phyloP scores from a whole-genome alignment of 805 yeast genomes.

The Zygotorulaspora florentina region DNA sequence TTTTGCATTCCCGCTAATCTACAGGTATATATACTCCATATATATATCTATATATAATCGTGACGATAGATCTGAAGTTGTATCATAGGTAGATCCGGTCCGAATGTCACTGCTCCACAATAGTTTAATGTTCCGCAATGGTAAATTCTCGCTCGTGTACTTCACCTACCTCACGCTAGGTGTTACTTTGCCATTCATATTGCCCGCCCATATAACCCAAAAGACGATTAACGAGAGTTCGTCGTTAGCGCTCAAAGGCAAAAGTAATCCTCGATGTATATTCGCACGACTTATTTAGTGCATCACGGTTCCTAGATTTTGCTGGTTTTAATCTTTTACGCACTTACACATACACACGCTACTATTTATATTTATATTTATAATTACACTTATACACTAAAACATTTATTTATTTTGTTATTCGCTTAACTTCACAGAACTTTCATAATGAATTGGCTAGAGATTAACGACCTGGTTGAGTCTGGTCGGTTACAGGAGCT shows the following conservation, averaged over 20 bases:
- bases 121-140: not conserved
- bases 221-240: conserved; percentile 11
- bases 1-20: too few relatives aligned
- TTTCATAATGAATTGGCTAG: conserved; percentile 42
- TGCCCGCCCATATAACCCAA: conserved; percentile 28
- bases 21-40: too few relatives aligned
- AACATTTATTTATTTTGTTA: not conserved
- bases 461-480: conserved; percentile 37
- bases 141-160: conserved; percentile 17
- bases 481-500: conserved; percentile 44
- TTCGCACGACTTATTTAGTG: conserved; percentile 11
- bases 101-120: not conserved
- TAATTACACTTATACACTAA: not conserved
- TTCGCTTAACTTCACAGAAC: not conserved
- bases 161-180: conserved; percentile 28
- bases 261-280: conserved; percentile 21
- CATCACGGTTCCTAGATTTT: conserved; percentile 3
- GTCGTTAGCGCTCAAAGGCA: conserved; percentile 18
- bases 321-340: conserved; percentile 9
- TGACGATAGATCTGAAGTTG: too few relatives aligned
- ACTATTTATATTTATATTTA: not conserved
- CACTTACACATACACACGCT: not conserved
- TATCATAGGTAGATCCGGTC: too few relatives aligned
- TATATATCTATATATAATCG: too few relatives aligned
- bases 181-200: conserved; percentile 27